Percentiles rank a stretch among this genome's conserved stretches.
These are phyloP conservation scores for Candida chilensis DNA, from an alignment of 805 yeast genomes.

Conservation along the genomic window DNA sequence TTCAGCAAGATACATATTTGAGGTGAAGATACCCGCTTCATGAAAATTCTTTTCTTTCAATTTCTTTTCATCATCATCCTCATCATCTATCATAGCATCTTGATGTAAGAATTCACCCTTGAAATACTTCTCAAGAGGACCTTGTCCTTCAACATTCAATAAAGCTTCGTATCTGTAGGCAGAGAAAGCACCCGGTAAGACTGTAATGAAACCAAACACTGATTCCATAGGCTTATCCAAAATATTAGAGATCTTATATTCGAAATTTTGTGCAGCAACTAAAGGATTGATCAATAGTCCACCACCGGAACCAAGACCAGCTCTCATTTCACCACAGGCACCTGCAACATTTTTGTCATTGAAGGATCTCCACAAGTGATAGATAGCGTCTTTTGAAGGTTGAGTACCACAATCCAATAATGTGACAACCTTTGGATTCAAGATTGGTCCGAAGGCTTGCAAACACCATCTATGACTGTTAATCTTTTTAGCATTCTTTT, in stretches of 20 bases:
- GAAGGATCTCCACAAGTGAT: slow-evolving; percentile 85
- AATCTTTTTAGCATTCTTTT: slow-evolving; percentile 80
- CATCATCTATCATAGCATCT: slow-evolving; percentile 33
- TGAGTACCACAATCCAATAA: slow-evolving; percentile 92
- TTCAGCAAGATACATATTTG: slow-evolving; percentile 96
- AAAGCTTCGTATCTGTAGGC: slow-evolving; percentile 87
- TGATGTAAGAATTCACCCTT: slow-evolving; percentile 83
- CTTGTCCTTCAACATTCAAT: slow-evolving; percentile 60
- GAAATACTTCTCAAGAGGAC: slow-evolving; percentile 84
- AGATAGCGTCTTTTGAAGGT: slow-evolving; percentile 77
- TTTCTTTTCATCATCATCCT: slow-evolving; percentile 27
- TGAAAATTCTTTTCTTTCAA: slow-evolving; percentile 25
- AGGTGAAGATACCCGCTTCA: slow-evolving; percentile 71
- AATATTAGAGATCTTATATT: slow-evolving; percentile 91
- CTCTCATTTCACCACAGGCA: slow-evolving; percentile 95
- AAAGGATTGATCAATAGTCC: slow-evolving; percentile 64
- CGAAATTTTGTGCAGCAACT: slow-evolving; percentile 95
- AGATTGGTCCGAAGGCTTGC: slow-evolving; percentile 79
- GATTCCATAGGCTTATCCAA: slow-evolving; percentile 95
- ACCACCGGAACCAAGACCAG: slow-evolving; percentile 58
- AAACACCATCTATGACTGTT: slow-evolving; percentile 97
- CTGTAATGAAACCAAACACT: slow-evolving; percentile 89
- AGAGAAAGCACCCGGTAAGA: slow-evolving; percentile 93
- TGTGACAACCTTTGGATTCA: slow-evolving; percentile 77
- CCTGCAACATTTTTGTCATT: slow-evolving; percentile 83